phyloP scores from a whole-genome alignment of 1,284 basidiomycete genomes.

The Ustilago crameri region DNA sequence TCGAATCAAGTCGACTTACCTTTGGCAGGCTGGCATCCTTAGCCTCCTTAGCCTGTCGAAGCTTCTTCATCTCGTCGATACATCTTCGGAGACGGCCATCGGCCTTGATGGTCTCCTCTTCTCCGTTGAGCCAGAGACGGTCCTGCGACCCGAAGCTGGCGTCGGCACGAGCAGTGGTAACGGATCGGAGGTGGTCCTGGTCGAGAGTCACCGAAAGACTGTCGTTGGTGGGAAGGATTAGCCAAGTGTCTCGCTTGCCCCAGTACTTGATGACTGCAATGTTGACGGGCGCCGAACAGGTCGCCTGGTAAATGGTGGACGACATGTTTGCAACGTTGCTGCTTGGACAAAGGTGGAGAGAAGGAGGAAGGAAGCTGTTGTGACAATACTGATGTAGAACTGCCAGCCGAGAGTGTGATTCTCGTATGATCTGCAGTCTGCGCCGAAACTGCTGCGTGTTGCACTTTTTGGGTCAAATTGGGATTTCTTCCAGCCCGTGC shows the following conservation, averaged over 20 bases:
- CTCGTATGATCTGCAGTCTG: constrained; percentile 37
- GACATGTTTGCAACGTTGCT: constrained; percentile 23
- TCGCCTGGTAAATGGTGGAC: constrained; percentile 79
- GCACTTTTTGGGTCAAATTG: constrained; percentile 17
- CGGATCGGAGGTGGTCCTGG: constrained; percentile 93
- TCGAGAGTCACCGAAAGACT: constrained; percentile 96
- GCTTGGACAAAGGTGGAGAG: constrained; percentile 3
- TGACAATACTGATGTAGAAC: not conserved
- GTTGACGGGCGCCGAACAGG: constrained; percentile 91
- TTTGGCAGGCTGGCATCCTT: constrained; percentile 53
- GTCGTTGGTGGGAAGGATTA: constrained; percentile 97
- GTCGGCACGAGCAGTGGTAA: constrained; percentile 90
- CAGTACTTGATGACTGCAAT: constrained; percentile 94
- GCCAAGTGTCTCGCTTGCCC: constrained; percentile 95
- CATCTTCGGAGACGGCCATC: constrained; percentile 85
- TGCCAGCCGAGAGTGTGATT: constrained; percentile 4
- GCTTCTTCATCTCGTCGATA: constrained; percentile 84
- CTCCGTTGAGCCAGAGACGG: constrained; percentile 92
- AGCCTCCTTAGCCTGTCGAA: constrained; percentile 80
- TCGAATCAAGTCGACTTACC: constrained; percentile 21
- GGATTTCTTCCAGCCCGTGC: constrained; percentile 9
- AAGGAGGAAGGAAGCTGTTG: not conserved
- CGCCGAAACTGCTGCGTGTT: constrained; percentile 21
- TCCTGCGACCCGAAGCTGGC: constrained; percentile 76
- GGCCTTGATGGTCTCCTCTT: constrained; percentile 85